phyloP scores from a whole-genome alignment of 441 rosid genomes.

The California macrophylla region DNA sequence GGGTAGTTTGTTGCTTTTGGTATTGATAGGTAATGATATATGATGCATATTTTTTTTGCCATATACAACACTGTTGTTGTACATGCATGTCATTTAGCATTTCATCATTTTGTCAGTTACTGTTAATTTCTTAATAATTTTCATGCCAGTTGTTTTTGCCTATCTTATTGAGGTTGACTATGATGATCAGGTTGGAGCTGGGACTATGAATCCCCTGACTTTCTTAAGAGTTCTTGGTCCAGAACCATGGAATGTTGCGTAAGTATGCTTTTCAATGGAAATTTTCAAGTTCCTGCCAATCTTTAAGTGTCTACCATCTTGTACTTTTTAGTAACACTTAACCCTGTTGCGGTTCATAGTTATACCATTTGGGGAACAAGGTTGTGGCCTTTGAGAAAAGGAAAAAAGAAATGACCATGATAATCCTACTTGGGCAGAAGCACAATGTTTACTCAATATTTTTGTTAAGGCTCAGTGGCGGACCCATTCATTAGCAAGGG shows the following conservation, averaged over 20 bases:
- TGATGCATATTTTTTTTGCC: background rate
- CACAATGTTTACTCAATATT: background rate
- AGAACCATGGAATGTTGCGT: constrained; percentile 97
- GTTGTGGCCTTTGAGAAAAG: constrained; percentile 1
- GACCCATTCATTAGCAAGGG: background rate
- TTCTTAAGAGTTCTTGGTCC: constrained; percentile 92
- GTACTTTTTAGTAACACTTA: background rate
- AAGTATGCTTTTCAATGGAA: constrained; percentile 27
- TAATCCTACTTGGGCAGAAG: background rate
- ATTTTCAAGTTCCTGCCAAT: background rate
- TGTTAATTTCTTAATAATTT: background rate
- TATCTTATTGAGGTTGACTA: constrained; percentile 8
- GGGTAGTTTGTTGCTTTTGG: background rate
- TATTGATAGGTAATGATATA: background rate
- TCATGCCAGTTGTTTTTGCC: background rate
- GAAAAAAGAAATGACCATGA: background rate
- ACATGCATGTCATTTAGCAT: background rate
- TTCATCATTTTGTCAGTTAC: background rate
- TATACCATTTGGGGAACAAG: background rate
- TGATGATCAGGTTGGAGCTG: constrained; percentile 75
- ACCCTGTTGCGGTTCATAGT: background rate
- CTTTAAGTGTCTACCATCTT: background rate
- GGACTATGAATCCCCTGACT: constrained; percentile 95
- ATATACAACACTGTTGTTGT: background rate
- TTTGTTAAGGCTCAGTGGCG: background rate